Percentiles rank a stretch among this genome's conserved stretches.
Conservation (phyloP, 306 rosid genomes). For the Arachis stenosperma region DNA sequence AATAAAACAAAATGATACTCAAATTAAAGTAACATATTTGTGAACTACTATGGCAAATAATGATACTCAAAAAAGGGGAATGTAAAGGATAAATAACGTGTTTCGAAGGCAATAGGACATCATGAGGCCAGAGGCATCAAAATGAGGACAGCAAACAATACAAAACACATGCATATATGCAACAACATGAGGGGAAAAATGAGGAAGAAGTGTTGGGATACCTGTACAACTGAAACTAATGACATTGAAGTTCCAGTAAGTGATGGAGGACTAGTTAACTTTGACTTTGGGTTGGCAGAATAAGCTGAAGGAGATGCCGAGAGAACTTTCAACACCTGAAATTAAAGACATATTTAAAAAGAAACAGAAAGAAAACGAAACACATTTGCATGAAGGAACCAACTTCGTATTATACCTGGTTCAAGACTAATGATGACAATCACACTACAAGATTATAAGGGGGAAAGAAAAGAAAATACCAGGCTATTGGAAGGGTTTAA, state of each 20-base stretch:
- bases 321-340: conserved; percentile 88
- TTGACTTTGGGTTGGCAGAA: conserved; percentile 87
- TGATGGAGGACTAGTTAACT: conserved; percentile 83
- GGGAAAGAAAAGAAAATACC: conserved; percentile 56
- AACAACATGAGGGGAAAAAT: neutral
- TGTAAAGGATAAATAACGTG: neutral
- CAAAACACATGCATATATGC: neutral
- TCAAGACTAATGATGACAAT: conserved; percentile 22
- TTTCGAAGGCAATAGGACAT: conserved; percentile 19
- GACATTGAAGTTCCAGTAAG: conserved; percentile 87
- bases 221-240: conserved; percentile 89
- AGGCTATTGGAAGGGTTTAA: conserved; percentile 79
- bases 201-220: conserved; percentile 28
- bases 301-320: conserved; percentile 90
- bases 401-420: conserved; percentile 27
- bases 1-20: conserved; percentile 14
- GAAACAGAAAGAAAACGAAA: neutral
- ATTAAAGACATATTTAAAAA: conserved; percentile 20
- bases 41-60: neutral
- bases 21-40: conserved; percentile 3
- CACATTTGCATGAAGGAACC: conserved; percentile 21
- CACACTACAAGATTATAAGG: neutral
- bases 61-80: conserved; percentile 11
- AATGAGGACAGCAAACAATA: conserved; percentile 18
- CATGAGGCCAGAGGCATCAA: neutral